These are phyloP conservation scores for Leishmania guyanensis DNA, from an alignment of 208 protist species.

Conservation along the genomic window DNA sequence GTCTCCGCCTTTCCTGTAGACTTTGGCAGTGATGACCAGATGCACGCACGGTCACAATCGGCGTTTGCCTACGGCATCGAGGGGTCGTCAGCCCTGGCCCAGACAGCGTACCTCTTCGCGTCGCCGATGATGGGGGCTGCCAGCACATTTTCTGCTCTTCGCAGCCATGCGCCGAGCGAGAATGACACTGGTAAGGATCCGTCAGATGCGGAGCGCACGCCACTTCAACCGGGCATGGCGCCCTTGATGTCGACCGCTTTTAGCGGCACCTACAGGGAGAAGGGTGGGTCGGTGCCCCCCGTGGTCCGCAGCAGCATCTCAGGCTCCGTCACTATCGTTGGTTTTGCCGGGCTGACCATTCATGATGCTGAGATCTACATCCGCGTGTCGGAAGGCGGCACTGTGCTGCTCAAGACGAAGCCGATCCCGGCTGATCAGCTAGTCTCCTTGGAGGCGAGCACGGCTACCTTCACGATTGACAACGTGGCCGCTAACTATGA, in stretches of 20 bases:
- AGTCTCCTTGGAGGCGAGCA: conserved; percentile 20
- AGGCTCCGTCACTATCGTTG: conserved; percentile 35
- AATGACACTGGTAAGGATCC: background rate
- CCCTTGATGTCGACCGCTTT: background rate
- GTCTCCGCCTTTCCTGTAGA: conserved; percentile 48
- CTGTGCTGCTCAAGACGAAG: conserved; percentile 34
- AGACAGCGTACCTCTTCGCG: conserved; percentile 17
- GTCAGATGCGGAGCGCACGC: background rate
- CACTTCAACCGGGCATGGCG: background rate
- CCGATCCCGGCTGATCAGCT: conserved; percentile 35
- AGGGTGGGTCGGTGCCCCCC: background rate
- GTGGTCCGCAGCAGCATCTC: conserved; percentile 10
- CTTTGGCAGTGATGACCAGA: conserved; percentile 24
- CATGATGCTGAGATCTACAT: conserved; percentile 39
- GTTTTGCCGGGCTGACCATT: conserved; percentile 29
- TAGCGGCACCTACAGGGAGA: background rate
- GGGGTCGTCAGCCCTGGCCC: conserved; percentile 8
- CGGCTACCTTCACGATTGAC: conserved; percentile 30
- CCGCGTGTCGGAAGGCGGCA: conserved; percentile 34
- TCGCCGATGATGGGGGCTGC: background rate
- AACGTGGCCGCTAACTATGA: conserved; percentile 27
- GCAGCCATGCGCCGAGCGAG: background rate
- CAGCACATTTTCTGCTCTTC: background rate
- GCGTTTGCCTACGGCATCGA: conserved; percentile 23
- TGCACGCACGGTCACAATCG: conserved; percentile 22